Evolutionary conservation across 2,329 filamentous ascomycete species (phyloP).

Genomic region (Scopulariopsis brevicaulis): DNA sequence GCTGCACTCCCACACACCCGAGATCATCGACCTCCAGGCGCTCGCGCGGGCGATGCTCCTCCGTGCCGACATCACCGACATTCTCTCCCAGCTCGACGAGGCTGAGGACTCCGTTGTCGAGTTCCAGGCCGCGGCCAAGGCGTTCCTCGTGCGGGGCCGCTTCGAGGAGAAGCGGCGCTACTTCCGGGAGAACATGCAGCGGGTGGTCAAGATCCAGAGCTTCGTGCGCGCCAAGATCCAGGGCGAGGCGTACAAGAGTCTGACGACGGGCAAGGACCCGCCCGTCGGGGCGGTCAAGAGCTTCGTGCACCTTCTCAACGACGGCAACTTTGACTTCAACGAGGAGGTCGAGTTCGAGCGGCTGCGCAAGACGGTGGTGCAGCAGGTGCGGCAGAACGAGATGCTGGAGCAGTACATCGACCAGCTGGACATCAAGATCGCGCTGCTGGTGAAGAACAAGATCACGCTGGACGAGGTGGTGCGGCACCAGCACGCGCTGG

Average conservation of each 20-base stretch:
- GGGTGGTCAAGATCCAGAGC: conserved; percentile 97
- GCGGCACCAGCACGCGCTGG: conserved; percentile 91
- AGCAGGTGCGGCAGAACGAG: conserved; percentile 95
- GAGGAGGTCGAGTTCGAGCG: conserved; percentile 96
- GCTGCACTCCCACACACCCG: conserved; percentile 55
- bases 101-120: conserved; percentile 68
- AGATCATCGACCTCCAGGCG: conserved; percentile 62
- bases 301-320: conserved; percentile 93
- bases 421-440: conserved; percentile 98
- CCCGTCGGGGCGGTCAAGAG: conserved; percentile 95
- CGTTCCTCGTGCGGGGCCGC: conserved; percentile 57
- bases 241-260: conserved; percentile 93
- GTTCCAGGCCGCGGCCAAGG: conserved; percentile 65
- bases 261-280: conserved; percentile 92
- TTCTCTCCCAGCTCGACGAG: conserved; percentile 68
- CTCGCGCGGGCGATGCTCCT: conserved; percentile 69
- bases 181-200: conserved; percentile 96
- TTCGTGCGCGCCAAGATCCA: conserved; percentile 92
- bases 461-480: conserved; percentile 97
- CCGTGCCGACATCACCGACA: conserved; percentile 59
- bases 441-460: conserved; percentile 96
- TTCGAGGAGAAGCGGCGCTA: conserved; percentile 81
- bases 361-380: conserved; percentile 88
- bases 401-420: conserved; percentile 96
- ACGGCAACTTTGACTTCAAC: conserved; percentile 98